Base-by-base conservation (phyloP, 2,329 filamentous ascomycete species). In the Fusarium papillatum region DNA sequence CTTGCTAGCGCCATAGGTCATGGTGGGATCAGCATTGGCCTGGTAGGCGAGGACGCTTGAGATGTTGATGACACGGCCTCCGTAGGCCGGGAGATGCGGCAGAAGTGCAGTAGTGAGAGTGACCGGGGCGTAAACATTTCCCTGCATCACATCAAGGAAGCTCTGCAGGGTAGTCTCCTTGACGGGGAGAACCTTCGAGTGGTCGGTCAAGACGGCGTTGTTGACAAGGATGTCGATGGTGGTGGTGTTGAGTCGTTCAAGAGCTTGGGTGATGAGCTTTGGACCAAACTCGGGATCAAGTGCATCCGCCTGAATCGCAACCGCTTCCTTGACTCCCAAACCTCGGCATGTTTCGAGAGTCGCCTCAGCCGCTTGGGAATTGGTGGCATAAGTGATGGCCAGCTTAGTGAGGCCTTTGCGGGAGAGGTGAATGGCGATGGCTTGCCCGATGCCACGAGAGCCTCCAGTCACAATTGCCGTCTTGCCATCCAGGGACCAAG, bases 391-490 rank as follows among this genome's bases (percentile, higher is more conserved):
- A 2, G 57, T 60, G 22, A 60, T 60, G 16, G 57, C 69, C n/a
- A 71, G 31, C 16, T 68, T 68, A 9, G 22, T 31, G 13, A 71
- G 31, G 2, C 69, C 68, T 43, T 71, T 71, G 19, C 59, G 64
- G 8, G 69, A 60, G 5, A 71, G 39, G 8, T 71, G 64, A 24
- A 71, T 59, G 2, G 69, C 69, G 17, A 60, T 71, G 19, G 69
- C 64, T 31, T 50, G 57, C 16, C 59, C 68, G 24, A 70, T 70
- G 22, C 68, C 64, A 7, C 68, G 64, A 38, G 68, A 70, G 19
- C 38, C 64, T 7, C 68, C 64, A 16, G 68, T 68, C 16, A 70
- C 59, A 26, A 70, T 48, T 11, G 64, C 68, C 16, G 68, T 68
- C 68, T 70, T 70, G 24, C 60, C 64, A 10, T 39, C 31, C 17